Base-by-base conservation (phyloP, 495 filamentous ascomycete genomes). In the Letharia columbiana region DNA sequence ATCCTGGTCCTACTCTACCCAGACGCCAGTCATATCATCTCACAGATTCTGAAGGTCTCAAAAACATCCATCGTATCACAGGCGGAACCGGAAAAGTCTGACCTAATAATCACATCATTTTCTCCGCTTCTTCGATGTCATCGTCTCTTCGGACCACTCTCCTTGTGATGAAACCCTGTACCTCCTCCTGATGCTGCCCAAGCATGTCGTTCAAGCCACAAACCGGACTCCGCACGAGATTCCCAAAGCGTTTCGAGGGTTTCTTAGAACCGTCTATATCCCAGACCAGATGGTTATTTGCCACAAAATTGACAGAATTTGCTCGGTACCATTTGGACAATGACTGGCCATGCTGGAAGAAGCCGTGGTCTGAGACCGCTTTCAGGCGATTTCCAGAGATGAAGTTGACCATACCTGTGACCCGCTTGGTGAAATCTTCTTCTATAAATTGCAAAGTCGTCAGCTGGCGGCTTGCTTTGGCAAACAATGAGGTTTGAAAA, bases 251-350 rank as follows among this genome's bases (percentile, higher is more conserved):
- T 75, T 89, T 90, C 23, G 81, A 81, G 18, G 87, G 82, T 70
- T 86, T 87, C 63, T 83, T 80, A 0, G 73, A 75, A 15, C 79
- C 69, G 1, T 84, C 81, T 23, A 74, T 68, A 66, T 82, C 80
- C 91, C 91, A 96, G 67, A 89, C 85, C 12, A 83, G 81, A 69
- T 96, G 92, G 56, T 84, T 77, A 37, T 80, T 77, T 0, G 86
- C 80, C 35, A 96, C 89, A 69, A 88, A 92, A 64, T 95, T 86
- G 3, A 83, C 77, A 0, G 87, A 90, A 73, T 89, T 84, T 31
- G 80, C 78, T 69, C 83, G 85, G 70, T 91, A 92, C 89, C 89
- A 92, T 44, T 79, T 77, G 18, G 86, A 88, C 1, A 91, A 78
- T 66, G 83, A 83, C 5, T 77, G 73, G 65, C 89, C 85, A 2